Conservation (phyloP, 2,329 filamentous ascomycete species). For the Aspergillus spinulosporus region DNA sequence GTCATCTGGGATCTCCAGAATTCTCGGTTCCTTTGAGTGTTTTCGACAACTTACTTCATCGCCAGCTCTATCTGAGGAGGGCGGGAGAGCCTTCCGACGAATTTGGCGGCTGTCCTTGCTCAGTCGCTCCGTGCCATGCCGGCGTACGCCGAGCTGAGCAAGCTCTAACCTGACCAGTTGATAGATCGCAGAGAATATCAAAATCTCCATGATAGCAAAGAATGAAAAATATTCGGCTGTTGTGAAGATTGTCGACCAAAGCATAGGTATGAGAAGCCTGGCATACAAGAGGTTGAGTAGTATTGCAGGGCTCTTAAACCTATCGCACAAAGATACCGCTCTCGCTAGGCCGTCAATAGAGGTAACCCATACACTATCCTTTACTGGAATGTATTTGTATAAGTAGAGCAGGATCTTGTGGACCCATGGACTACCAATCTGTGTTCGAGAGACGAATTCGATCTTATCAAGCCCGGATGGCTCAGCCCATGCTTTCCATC, state of each 20-base stretch:
- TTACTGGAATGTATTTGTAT: constrained; percentile 8
- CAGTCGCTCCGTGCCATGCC: not conserved
- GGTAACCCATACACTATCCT: not conserved
- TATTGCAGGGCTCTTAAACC: constrained; percentile 9
- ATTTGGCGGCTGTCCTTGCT: constrained; percentile 4
- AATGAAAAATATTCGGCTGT: constrained; percentile 4
- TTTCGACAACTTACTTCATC: not conserved
- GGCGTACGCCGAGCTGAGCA: not conserved
- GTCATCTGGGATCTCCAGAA: constrained; percentile 12
- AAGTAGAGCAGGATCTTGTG: constrained; percentile 10
- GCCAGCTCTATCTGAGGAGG: not conserved
- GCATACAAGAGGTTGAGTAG: constrained; percentile 13
- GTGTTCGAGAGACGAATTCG: constrained; percentile 8
- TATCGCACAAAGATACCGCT: constrained; percentile 1
- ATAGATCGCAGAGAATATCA: constrained; percentile 11
- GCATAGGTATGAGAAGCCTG: constrained; percentile 10
- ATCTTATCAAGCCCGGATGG: constrained; percentile 6
- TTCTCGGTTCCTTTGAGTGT: constrained; percentile 2
- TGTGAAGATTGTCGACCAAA: constrained; percentile 15
- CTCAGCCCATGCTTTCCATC: constrained; percentile 18
- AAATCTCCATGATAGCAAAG: constrained; percentile 9
- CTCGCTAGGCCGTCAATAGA: constrained; percentile 2
- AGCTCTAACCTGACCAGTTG: constrained; percentile 11
- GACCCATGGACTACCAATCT: constrained; percentile 8
- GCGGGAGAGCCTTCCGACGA: constrained; percentile 2